These are phyloP conservation scores for Phytophthora macrochlamydospora DNA, from an alignment of 352 stramenopile species.

Conservation along the genomic window DNA sequence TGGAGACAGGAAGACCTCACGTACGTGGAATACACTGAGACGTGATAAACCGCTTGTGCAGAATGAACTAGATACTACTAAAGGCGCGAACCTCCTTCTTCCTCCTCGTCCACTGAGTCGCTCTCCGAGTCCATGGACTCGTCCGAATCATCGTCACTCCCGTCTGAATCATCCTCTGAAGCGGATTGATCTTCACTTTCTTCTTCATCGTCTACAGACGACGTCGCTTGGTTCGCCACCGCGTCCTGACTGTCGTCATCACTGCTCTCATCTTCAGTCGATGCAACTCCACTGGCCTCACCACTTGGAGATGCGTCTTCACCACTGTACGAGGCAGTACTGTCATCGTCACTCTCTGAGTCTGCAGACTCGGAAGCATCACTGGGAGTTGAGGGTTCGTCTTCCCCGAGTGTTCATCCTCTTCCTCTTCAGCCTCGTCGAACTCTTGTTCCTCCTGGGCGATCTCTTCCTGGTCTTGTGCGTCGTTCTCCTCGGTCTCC, in stretches of 20 bases:
- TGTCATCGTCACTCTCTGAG: conserved; percentile 6
- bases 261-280: background rate
- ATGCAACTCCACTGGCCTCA: no score
- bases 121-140: conserved; percentile 5
- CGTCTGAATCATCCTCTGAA: conserved; percentile 5
- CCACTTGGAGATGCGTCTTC: conserved; percentile 1
- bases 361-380: background rate
- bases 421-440: conserved; percentile 19
- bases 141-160: conserved; percentile 9
- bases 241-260: conserved; percentile 9
- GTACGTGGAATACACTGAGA: conserved; percentile 79
- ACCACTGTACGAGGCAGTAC: conserved; percentile 7
- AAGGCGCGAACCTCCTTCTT: conserved; percentile 7
- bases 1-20: conserved; percentile 66
- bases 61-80: conserved; percentile 1
- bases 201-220: background rate
- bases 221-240: background rate
- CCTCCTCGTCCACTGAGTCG: conserved; percentile 14
- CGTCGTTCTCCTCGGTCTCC: background rate
- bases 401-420: conserved; percentile 5
- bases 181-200: conserved; percentile 5
- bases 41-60: conserved; percentile 23
- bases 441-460: conserved; percentile 7
- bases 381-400: background rate
- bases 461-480: conserved; percentile 6